These are phyloP conservation scores for Moringa oleifera DNA, from an alignment of 345 rosid genomes.

Conservation along the genomic window DNA sequence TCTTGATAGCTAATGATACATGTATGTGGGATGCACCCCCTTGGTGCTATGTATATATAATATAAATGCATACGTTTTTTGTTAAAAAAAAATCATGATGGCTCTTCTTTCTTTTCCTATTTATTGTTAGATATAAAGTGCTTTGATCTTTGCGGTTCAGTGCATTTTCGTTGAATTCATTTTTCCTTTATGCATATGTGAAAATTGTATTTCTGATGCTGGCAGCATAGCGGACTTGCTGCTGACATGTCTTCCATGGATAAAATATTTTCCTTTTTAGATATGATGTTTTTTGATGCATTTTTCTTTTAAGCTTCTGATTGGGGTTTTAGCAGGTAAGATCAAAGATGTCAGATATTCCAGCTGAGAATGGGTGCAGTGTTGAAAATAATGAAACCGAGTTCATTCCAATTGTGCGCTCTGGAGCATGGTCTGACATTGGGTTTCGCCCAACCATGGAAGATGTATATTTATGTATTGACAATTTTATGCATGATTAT, in stretches of 20 bases:
- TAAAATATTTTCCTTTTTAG: not conserved
- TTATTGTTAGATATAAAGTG: not conserved
- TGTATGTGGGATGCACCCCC: too few species aligned
- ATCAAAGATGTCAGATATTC: slow-evolving; percentile 37
- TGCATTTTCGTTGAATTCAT: not conserved
- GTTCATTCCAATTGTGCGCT: slow-evolving; percentile 61
- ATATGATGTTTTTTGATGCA: slow-evolving; percentile 3
- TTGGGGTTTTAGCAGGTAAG: slow-evolving; percentile 47
- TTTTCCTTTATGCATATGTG: too few species aligned
- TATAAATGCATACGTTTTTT: too few species aligned
- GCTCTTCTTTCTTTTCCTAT: too few species aligned
- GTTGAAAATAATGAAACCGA: slow-evolving; percentile 30
- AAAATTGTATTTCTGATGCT: not conserved
- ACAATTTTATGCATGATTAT: slow-evolving; percentile 47
- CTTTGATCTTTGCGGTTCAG: not conserved
- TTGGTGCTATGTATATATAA: too few species aligned
- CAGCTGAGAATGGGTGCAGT: slow-evolving; percentile 32
- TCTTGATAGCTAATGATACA: too few species aligned
- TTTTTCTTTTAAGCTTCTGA: slow-evolving; percentile 14
- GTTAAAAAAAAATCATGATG: too few species aligned
- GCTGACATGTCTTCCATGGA: not conserved
- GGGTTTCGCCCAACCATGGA: slow-evolving; percentile 80
- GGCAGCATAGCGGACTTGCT: not conserved
- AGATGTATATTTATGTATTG: slow-evolving; percentile 64
- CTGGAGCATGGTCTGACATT: slow-evolving; percentile 80